Percentiles rank a stretch among this genome's conserved stretches.
These are phyloP conservation scores for Phytophthora nicotianae DNA, from an alignment of 352 stramenopile genomes.

Conservation along the genomic window DNA sequence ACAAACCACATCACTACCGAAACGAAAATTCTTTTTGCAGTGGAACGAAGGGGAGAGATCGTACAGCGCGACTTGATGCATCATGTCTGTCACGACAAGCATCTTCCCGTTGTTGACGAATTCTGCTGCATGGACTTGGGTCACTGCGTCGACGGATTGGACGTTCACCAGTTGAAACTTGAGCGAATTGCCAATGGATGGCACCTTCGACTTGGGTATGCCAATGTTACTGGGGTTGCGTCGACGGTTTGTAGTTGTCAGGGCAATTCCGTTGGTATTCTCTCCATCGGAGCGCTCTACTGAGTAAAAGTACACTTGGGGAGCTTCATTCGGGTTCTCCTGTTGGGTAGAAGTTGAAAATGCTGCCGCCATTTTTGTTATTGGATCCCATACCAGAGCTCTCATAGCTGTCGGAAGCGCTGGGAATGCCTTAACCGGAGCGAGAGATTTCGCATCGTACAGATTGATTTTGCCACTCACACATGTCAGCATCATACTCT, in stretches of 20 bases:
- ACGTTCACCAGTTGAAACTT: conserved; percentile 36
- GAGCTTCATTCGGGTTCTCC: not conserved
- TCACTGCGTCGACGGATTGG: conserved; percentile 15
- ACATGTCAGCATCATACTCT: conserved; percentile 22
- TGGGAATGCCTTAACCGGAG: conserved; percentile 20
- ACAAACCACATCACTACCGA: conserved; percentile 29
- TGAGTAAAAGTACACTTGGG: conserved; percentile 37
- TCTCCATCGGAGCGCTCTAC: conserved; percentile 7
- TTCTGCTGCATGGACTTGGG: conserved; percentile 25
- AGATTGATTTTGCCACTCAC: conserved; percentile 21
- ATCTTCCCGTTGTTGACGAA: conserved; percentile 32
- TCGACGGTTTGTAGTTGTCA: conserved; percentile 12
- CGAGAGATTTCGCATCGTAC: conserved; percentile 32
- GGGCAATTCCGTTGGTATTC: conserved; percentile 3
- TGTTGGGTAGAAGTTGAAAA: conserved; percentile 14
- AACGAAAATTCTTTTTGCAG: conserved; percentile 6
- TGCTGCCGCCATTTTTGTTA: conserved; percentile 14
- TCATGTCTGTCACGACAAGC: conserved; percentile 42
- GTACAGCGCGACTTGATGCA: conserved; percentile 28
- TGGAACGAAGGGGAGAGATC: conserved; percentile 18
- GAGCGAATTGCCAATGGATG: conserved; percentile 15
- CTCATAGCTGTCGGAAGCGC: conserved; percentile 13
- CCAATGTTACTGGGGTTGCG: conserved; percentile 16
- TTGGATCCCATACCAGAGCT: conserved; percentile 19
- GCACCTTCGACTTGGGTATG: conserved; percentile 23